These are phyloP conservation scores for Mortierella sp. DNA, from an alignment of 371 early-diverging fungal species.

Conservation along the genomic window DNA sequence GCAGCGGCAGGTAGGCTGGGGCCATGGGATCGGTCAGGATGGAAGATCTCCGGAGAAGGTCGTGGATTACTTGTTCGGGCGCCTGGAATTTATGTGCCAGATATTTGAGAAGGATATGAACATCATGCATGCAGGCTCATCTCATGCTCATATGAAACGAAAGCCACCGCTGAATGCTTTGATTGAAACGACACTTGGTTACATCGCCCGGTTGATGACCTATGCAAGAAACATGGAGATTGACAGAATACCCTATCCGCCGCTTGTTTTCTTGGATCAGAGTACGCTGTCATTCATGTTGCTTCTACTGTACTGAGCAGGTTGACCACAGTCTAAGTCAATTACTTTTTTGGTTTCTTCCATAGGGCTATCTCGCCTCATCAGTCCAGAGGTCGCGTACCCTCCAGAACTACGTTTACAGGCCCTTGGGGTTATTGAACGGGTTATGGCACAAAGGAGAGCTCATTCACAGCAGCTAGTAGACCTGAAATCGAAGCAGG, in stretches of 20 bases:
- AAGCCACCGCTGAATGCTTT: constrained; percentile 10
- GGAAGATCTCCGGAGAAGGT: constrained; percentile 18
- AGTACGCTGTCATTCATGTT: constrained; percentile 10
- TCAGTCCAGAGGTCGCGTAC: constrained; percentile 10
- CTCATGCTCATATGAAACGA: constrained; percentile 5
- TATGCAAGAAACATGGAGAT: background rate
- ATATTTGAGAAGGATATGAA: constrained; percentile 15
- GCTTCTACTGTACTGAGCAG: background rate
- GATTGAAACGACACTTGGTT: constrained; percentile 16
- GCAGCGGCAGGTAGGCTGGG: constrained; percentile 15
- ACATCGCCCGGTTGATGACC: constrained; percentile 19
- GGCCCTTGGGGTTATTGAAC: constrained; percentile 22
- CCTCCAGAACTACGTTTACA: constrained; percentile 23
- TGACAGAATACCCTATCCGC: background rate
- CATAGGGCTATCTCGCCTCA: constrained; percentile 25
- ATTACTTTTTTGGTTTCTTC: too few species aligned
- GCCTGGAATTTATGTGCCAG: constrained; percentile 6
- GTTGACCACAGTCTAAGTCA: too few species aligned
- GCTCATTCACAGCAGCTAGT: background rate
- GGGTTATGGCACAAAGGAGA: constrained; percentile 11
- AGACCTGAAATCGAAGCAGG: background rate
- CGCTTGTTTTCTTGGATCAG: constrained; percentile 21
- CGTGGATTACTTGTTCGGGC: constrained; percentile 22
- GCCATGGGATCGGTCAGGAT: background rate
- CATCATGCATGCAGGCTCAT: background rate